Evolutionary conservation across 148 eudicot genomes (phyloP), one percentile per base, ranked within the genome.

Genomic region (Vaccinium macrocarpon): DNA sequence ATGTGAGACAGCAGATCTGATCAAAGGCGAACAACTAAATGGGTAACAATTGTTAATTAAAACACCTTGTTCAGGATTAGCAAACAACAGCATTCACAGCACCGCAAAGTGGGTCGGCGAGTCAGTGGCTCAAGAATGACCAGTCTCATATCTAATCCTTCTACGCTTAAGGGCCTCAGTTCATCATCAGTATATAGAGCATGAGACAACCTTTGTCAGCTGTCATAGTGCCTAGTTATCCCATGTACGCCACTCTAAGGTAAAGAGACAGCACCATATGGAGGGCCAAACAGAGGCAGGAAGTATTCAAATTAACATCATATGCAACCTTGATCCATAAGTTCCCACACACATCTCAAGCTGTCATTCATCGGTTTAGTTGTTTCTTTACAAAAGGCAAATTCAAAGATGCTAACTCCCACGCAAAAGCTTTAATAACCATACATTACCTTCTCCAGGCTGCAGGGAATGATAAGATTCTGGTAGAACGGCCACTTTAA

Each of bases 401-500:
- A 78, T 51, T 78, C 11, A 78, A 50, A 12, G 61, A 78, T 27
- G 80, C 13, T 78, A 55, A 50, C 5, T 77, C 35, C 13, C 78
- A 70, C 62, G 19, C 0, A 50, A 48, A 51, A 51, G 64, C 78
- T 51, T 72, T 71, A 11, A 68, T 14, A 76, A 23, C 19, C 74
- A 10, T n/a, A 0, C 8, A 42, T 61, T 88, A 89, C 92, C 91
- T 87, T 89, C 85, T 84, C 89, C 25, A 81, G 61, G 79, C 84
- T 89, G 49, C 87, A 86, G 81, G 80, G 75, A 80, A 57, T 38
- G n/a, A 71, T 78, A 55, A 97, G 86, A 84, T 89, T 92, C 85
- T 55, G 81, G 90, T 90, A 97, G 73, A 92, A 86, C 56, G 96
- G 96, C 96, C 97, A 97, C 25, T 89, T 89, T 72, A 93, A 76